phyloP scores from a whole-genome alignment of 2,329 filamentous ascomycete species.

The Talaromyces sp. region DNA sequence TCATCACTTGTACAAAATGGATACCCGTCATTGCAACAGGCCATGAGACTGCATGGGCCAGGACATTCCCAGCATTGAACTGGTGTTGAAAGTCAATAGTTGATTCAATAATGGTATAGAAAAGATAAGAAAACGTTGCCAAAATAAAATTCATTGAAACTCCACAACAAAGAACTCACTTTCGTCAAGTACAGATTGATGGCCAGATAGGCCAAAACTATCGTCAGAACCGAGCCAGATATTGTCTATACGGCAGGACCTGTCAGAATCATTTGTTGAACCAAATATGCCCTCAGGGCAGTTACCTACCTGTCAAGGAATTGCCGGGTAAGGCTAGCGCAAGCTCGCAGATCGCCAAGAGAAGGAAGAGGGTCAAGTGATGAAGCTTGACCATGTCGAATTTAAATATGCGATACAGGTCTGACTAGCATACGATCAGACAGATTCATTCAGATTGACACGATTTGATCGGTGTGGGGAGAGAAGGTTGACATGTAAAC shows the following conservation, averaged over 20 bases:
- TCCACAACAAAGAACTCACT: neutral
- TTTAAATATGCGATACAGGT: neutral
- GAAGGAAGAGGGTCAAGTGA: neutral
- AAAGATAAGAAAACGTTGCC: neutral
- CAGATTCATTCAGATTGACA: neutral
- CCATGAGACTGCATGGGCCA: slow-evolving; percentile 10
- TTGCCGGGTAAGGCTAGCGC: neutral
- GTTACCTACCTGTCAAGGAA: neutral
- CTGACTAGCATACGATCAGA: neutral
- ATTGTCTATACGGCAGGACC: neutral
- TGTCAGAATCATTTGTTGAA: neutral
- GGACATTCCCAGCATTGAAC: slow-evolving; percentile 11
- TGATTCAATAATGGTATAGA: neutral
- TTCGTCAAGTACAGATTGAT: neutral
- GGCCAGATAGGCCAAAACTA: neutral
- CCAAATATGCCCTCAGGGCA: neutral
- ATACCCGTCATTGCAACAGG: slow-evolving; percentile 10
- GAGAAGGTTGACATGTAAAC: neutral
- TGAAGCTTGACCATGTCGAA: neutral
- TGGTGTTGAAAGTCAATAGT: neutral
- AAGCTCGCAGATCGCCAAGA: neutral
- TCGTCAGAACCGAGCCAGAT: neutral
- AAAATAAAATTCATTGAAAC: neutral
- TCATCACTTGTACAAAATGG: slow-evolving; percentile 7
- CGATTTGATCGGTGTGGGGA: neutral